phyloP scores from a whole-genome alignment of 768 basidiomycete species.

The Epithele typhae region DNA sequence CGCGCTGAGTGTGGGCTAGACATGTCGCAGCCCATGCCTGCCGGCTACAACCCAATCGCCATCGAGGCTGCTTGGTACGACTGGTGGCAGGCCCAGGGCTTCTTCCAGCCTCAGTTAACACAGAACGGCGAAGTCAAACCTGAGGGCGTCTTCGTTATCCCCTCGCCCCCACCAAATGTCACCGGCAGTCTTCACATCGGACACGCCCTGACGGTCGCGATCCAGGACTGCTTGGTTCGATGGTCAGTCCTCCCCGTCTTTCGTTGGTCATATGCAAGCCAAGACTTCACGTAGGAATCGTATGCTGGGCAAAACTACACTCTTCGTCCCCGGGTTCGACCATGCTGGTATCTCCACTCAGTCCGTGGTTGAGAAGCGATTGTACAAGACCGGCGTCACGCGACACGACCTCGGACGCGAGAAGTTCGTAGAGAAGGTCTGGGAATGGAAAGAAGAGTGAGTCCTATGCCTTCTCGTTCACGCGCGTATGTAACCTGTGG shows the following conservation, averaged over 20 bases:
- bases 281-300: conserved; percentile 69
- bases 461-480: too few relatives aligned
- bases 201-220: conserved; percentile 86
- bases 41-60: conserved; percentile 92
- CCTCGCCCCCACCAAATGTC: conserved; percentile 93
- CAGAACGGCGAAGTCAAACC: conserved; percentile 53
- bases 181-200: conserved; percentile 96
- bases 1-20: too few relatives aligned
- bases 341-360: conserved; percentile 99
- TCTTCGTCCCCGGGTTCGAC: conserved; percentile 94
- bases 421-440: conserved; percentile 83
- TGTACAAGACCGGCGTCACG: conserved; percentile 81
- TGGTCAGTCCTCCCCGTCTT: conserved; percentile 71
- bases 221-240: conserved; percentile 86
- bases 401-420: conserved; percentile 95
- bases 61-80: conserved; percentile 97
- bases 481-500: too few relatives aligned
- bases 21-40: conserved; percentile 79
- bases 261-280: not conserved
- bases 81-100: conserved; percentile 92
- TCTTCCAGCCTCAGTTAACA: conserved; percentile 74
- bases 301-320: conserved; percentile 88
- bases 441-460: conserved; percentile 97
- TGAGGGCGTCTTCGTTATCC: conserved; percentile 77
- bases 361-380: conserved; percentile 90